Evolutionary conservation across 495 filamentous ascomycete genomes (phyloP).

Genomic region (Neurospora hispaniola): DNA sequence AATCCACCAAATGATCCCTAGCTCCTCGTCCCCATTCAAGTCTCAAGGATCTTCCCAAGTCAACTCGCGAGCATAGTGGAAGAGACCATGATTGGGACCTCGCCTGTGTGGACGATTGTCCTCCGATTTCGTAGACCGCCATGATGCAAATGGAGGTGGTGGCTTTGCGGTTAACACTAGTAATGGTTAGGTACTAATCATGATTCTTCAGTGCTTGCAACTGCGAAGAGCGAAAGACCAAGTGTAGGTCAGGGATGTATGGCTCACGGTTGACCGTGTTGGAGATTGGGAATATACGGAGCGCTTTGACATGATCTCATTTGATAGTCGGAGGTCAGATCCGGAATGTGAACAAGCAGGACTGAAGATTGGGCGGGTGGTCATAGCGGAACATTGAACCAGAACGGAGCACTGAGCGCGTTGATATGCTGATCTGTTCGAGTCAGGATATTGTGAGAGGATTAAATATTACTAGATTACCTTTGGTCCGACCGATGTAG

Average conservation of each 20-base stretch:
- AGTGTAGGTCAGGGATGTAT: not conserved
- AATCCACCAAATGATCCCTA: not conserved
- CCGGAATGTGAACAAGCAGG: not conserved
- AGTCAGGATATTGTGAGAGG: too few relatives aligned
- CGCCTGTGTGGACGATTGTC: not conserved
- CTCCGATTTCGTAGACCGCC: not conserved
- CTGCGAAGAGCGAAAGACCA: not conserved
- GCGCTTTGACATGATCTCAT: not conserved
- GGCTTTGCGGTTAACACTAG: not conserved
- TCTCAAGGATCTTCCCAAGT: not conserved
- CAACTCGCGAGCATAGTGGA: not conserved
- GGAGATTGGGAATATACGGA: not conserved
- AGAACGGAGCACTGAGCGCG: too few relatives aligned
- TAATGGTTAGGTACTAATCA: too few relatives aligned
- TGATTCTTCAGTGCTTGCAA: not conserved
- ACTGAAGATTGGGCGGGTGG: not conserved
- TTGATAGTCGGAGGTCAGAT: not conserved
- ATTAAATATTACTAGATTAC: too few relatives aligned
- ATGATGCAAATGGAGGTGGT: not conserved
- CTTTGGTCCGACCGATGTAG: not conserved
- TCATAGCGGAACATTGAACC: not conserved
- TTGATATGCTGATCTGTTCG: too few relatives aligned
- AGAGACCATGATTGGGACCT: not conserved
- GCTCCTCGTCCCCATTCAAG: not conserved
- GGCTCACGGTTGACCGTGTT: not conserved